Percentiles rank a stretch among this genome's conserved stretches.
These are phyloP conservation scores for Wallacemonas sp. DNA, from an alignment of 208 protist species.

Conservation along the genomic window DNA sequence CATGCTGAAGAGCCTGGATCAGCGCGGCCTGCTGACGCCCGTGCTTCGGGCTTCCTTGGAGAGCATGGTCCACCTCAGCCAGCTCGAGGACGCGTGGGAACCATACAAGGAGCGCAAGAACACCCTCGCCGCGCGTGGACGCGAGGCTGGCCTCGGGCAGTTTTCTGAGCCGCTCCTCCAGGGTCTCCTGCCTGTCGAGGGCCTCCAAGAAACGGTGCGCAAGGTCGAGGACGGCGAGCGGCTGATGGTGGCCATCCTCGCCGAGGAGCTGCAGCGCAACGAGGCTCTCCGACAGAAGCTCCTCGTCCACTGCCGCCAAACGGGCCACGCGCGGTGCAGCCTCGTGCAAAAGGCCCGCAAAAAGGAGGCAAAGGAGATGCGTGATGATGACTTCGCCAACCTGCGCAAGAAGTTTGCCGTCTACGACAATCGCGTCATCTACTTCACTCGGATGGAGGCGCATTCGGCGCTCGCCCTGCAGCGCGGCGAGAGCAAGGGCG, in stretches of 20 bases:
- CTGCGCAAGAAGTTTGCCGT: conserved; percentile 60
- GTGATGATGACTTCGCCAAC: conserved; percentile 46
- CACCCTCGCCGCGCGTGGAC: conserved; percentile 69
- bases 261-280: conserved; percentile 68
- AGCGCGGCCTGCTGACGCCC: conserved; percentile 71
- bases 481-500: conserved; percentile 74
- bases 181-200: conserved; percentile 30
- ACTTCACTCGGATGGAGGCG: conserved; percentile 41
- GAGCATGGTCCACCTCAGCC: conserved; percentile 63
- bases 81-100: conserved; percentile 86
- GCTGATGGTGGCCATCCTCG: conserved; percentile 60
- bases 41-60: conserved; percentile 42
- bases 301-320: conserved; percentile 41
- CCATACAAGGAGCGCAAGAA: conserved; percentile 80
- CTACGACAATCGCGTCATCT: conserved; percentile 59
- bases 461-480: conserved; percentile 71
- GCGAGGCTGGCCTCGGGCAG: conserved; percentile 70
- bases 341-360: conserved; percentile 59
- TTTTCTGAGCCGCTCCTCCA: conserved; percentile 49
- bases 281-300: conserved; percentile 46
- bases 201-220: conserved; percentile 24
- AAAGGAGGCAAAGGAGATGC: conserved; percentile 65
- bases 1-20: conserved; percentile 74
- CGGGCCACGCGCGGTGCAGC: conserved; percentile 31
- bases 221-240: conserved; percentile 50